A percentile compares a stretch with the other conserved stretches of the same genome.
Evolutionary conservation across 352 stramenopile genomes (phyloP).

Genomic region (Phytophthora boehmeriae): DNA sequence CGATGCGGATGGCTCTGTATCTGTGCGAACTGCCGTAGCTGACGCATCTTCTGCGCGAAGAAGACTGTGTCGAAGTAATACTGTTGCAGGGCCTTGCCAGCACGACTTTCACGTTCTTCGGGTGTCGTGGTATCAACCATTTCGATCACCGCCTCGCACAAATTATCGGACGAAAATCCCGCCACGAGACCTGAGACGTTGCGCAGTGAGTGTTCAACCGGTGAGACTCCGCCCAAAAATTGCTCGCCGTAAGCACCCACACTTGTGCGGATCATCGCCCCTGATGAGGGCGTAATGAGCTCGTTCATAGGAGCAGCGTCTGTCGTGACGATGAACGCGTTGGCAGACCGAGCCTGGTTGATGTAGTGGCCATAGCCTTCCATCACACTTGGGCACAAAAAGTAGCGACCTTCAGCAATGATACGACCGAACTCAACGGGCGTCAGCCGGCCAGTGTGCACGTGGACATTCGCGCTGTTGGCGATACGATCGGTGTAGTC

Average conservation of each 20-base stretch:
- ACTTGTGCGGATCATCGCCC: constrained; percentile 39
- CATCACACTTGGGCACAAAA: constrained; percentile 53
- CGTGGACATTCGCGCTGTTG: constrained; percentile 16
- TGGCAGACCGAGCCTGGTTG: constrained; percentile 57
- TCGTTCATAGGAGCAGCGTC: constrained; percentile 61
- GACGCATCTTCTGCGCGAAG: constrained; percentile 58
- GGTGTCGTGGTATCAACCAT: constrained; percentile 33
- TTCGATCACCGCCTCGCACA: constrained; percentile 46
- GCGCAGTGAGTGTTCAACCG: constrained; percentile 32
- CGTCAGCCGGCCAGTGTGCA: constrained; percentile 36
- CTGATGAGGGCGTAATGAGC: constrained; percentile 44
- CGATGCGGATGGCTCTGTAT: constrained; percentile 28
- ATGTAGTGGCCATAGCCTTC: constrained; percentile 70
- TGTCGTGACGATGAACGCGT: constrained; percentile 52
- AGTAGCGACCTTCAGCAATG: constrained; percentile 40
- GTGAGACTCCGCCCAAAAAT: constrained; percentile 42
- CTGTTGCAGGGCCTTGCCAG: constrained; percentile 27
- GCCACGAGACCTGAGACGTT: constrained; percentile 51
- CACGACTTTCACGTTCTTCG: constrained; percentile 14
- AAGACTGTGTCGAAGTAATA: constrained; percentile 71
- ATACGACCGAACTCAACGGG: constrained; percentile 37
- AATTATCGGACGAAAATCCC: constrained; percentile 30
- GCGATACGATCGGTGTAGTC: constrained; percentile 18
- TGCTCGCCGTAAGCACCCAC: constrained; percentile 33
- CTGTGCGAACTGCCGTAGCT: constrained; percentile 41